Evolutionary conservation across 2,329 filamentous ascomycete species (phyloP), one percentile per base, ranked within the genome.

Genomic region (Bipolaris bicolor): DNA sequence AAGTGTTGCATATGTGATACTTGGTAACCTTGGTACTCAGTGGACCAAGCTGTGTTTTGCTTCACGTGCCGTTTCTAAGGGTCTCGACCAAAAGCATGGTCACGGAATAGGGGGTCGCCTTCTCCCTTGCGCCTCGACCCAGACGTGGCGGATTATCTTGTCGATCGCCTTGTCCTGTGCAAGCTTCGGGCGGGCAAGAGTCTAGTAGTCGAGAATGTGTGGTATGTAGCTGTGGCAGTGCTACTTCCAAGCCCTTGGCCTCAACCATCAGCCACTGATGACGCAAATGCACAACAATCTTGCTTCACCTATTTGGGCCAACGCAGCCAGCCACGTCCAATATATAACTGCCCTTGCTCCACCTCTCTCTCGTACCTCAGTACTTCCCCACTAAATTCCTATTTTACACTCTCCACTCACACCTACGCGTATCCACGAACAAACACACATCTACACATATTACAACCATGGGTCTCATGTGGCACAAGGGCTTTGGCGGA

Each of bases 401-500:
- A 26, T n/a, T 26, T 31, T 29, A 46, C 43, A 33, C 26, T 31
- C 26, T 31, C 24, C 26, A 45, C 24, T 26, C 29, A 31, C 41
- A 18, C 15, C 24, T 45, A 15, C 41, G 7, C 9, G 1, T 13
- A 26, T 31, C 41, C n/a, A 37, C 34, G 16, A 44, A 26, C 3
- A 45, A 46, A 9, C 29, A 61, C 7, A 54, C 50, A 53, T 57
- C 24, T 58, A 55, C 52, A 62, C 60, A 40, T 52, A 52, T 29
- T 54, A 63, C 53, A 60, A 76, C 16, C 40, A 81, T 81, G 79
- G 73, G 73, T 75, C 72, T 81, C 61, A 77, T 81, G 74, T 81
- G 79, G 77, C 79, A 78, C 46, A 81, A 81, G 67, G 70, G 75
- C 58, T 80, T 64, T 46, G 79, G 79, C 50, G 78, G 78, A 58